Conservation (phyloP, 2,329 filamentous ascomycete genomes). For the Grosmannia serpens region DNA sequence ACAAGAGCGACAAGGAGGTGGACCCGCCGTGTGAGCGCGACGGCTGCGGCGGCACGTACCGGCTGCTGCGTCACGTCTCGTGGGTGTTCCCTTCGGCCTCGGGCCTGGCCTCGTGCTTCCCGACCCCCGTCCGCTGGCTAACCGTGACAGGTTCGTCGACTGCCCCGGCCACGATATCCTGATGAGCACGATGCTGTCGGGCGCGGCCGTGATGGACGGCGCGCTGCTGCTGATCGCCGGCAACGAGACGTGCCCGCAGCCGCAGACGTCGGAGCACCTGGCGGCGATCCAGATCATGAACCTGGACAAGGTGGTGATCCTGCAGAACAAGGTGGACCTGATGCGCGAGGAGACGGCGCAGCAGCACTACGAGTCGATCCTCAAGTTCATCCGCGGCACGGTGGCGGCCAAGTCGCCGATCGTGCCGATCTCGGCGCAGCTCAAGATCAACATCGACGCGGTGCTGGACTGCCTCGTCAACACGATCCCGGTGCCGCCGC, state of each 20-base stretch:
- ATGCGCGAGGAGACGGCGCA: slow-evolving; percentile 93
- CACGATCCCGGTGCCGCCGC: slow-evolving; percentile 81
- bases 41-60: slow-evolving; percentile 78
- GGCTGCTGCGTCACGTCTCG: slow-evolving; percentile 84
- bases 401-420: slow-evolving; percentile 91
- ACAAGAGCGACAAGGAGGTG: slow-evolving; percentile 98
- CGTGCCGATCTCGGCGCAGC: slow-evolving; percentile 92
- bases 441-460: slow-evolving; percentile 99
- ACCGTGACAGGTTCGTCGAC: slow-evolving; percentile 67
- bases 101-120: not conserved
- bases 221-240: slow-evolving; percentile 91
- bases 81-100: slow-evolving; percentile 44
- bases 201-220: slow-evolving; percentile 98
- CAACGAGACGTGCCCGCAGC: slow-evolving; percentile 97
- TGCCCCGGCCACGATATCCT: slow-evolving; percentile 99
- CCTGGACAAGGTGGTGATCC: slow-evolving; percentile 97
- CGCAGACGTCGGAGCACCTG: slow-evolving; percentile 96
- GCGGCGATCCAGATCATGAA: slow-evolving; percentile 99
- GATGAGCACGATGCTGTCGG: slow-evolving; percentile 99
- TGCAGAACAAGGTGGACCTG: slow-evolving; percentile 98
- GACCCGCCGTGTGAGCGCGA: slow-evolving; percentile 93
- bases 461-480: slow-evolving; percentile 94
- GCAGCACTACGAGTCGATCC: slow-evolving; percentile 90
- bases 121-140: not conserved
- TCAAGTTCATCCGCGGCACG: slow-evolving; percentile 96